A percentile compares a stretch with the other conserved stretches of the same genome.
These are phyloP conservation scores for Ceratopteris richardii DNA, from an alignment of 75 land plant species.

Conservation along the genomic window DNA sequence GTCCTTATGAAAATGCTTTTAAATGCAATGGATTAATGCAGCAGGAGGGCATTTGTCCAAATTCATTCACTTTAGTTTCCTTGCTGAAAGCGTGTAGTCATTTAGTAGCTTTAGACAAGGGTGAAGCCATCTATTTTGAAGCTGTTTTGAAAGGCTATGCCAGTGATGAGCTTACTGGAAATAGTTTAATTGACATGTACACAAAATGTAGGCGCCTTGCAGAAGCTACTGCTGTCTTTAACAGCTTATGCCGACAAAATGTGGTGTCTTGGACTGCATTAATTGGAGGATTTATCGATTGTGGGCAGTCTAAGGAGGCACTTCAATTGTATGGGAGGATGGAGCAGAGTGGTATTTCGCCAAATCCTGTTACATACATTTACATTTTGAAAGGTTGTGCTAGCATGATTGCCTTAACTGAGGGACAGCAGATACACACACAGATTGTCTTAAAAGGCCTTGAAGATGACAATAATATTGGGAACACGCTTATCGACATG, in stretches of 20 bases:
- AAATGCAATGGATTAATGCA: neutral
- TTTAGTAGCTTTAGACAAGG: conserved; percentile 2
- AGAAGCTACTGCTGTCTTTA: conserved; percentile 4
- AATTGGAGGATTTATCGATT: neutral
- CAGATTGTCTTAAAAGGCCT: neutral
- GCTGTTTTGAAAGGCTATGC: neutral
- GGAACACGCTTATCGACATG: conserved; percentile 1
- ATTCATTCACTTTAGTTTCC: conserved; percentile 1
- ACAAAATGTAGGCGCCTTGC: neutral
- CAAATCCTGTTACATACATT: conserved; percentile 8
- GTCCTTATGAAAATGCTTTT: conserved; percentile 3
- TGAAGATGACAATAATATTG: neutral
- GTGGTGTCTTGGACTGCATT: conserved; percentile 3
- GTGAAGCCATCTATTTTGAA: neutral
- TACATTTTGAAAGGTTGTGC: conserved; percentile 6
- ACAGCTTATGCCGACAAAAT: conserved; percentile 3
- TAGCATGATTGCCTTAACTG: neutral
- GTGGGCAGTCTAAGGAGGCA: conserved; percentile 3
- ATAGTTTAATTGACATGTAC: conserved; percentile 9
- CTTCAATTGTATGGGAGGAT: conserved; percentile 6
- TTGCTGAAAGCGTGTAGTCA: conserved; percentile 7
- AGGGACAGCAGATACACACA: conserved; percentile 14
- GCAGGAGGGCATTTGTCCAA: neutral
- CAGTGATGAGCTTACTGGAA: conserved; percentile 12
- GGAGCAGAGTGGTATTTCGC: conserved; percentile 7